Evolutionary conservation across 352 stramenopile genomes (phyloP), one percentile per base, ranked within the genome.

Genomic region (Aphanomyces cochlioides): DNA sequence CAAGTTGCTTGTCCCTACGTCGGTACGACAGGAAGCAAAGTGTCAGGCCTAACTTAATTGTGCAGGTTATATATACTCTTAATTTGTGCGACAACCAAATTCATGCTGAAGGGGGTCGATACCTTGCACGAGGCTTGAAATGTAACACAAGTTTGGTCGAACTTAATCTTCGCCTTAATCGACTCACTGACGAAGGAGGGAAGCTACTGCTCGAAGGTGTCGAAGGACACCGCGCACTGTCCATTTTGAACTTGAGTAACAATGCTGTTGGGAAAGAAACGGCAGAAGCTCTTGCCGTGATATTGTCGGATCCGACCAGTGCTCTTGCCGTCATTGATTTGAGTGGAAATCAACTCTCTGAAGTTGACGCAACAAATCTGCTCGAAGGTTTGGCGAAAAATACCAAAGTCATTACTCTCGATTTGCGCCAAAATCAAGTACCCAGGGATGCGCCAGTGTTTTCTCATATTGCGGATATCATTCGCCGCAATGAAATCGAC

Each of bases 11-110:
- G 92, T 88, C 0, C 83, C 87, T 8, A 68, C 59, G 10, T 73
- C 68, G 37, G 64, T 69, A 59, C 50, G 50, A 15, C 4, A 21
- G 37, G 8, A 37, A 17, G 12, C 56, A 7, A 8, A 19, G 38
- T 13, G 5, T 8, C 60, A 28, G 28, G 28, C 28, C 73, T n/a
- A 61, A 28, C 6, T 58, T 82, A 94, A 45, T n/a, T 50, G 17
- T 50, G 43, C 43, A 96, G 87, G 91, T 97, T 8, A 81, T 98
- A 69, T 96, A 88, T 3, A 91, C 75, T 28, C 79, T 98, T 12
- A 92, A 93, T 66, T 74, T 98, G 53, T 90, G 82, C 61, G 92
- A 98, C 73, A 98, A 98, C 75, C 88, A 97, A 69, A 97, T 98
- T 56, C 90, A 97, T 77, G 87, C 89, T 0, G 92, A 97, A 77